Base-by-base conservation (phyloP, 176 grass and related monocot species). In the Thalia dealbata region DNA sequence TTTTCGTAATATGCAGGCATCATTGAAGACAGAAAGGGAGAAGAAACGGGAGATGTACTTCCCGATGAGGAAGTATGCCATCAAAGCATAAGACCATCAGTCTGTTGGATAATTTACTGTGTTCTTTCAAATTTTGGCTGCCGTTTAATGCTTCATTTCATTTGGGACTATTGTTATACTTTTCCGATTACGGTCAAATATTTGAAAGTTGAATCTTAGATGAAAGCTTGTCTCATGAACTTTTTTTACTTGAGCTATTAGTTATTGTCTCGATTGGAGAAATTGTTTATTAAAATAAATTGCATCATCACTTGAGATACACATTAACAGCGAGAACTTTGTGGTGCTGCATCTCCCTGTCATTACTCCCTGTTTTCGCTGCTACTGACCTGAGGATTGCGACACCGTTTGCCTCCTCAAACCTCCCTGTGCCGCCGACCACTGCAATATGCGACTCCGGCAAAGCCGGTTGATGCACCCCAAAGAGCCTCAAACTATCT, bases 401-500 rank as follows among this genome's bases (percentile, higher is more conserved):
- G 38, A 91, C 81, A 6, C 90, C 95, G 11, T 84, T 73, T 18
- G 72, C 77, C 5, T 77, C 52, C 25, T 73, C 23, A 51, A 81
- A 93, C 52, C 78, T 78, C 2, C 87, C 87, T 16, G 83, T 83
- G 67, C 90, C 95, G 72, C 95, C 83, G 38, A 99, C 79, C 1
- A 99, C 79, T 1, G 88, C 81, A 62, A 99, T 72, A 19, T 91
- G 88, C 14, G 85, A 87, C 82, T 92, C 89, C 22, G 50, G 26
- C 11, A 56, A 55, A 27, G 45, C 67, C 1, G 81, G 48, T 0
- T 21, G 79, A 69, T 60, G 81, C 16, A 88, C 61, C 12, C 90
- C 87, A 25, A 99, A 93, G 77, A 95, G 90, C 73, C 85, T 91
- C 62, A 91, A 52, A 75, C 81, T 91, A 50, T 87, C 88, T 16